These are phyloP conservation scores for Paraphoma chrysanthemicola DNA, from an alignment of 2,329 filamentous ascomycete genomes.

Conservation along the genomic window DNA sequence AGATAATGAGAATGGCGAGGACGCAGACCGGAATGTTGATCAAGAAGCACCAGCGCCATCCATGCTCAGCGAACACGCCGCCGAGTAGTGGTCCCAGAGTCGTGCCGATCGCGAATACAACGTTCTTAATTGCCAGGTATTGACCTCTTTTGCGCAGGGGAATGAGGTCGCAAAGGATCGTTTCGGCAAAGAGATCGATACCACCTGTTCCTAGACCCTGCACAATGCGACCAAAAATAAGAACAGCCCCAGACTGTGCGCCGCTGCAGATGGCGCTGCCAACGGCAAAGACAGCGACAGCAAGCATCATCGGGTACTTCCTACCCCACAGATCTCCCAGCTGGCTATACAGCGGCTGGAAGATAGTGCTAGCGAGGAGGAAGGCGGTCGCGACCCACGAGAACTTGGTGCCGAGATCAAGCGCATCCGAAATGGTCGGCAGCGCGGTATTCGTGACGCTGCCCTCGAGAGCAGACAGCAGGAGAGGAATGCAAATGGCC, in stretches of 20 bases:
- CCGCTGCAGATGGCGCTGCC: conserved; percentile 62
- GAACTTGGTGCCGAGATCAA: conserved; percentile 32
- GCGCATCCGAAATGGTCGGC: conserved; percentile 46
- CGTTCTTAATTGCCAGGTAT: conserved; percentile 43
- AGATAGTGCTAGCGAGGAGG: conserved; percentile 45
- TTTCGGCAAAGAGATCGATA: conserved; percentile 54
- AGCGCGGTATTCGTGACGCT: conserved; percentile 52
- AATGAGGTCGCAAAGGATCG: conserved; percentile 60
- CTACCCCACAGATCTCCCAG: conserved; percentile 62
- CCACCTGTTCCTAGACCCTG: conserved; percentile 62
- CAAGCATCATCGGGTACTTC: conserved; percentile 43
- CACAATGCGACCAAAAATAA: conserved; percentile 64
- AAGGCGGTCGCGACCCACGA: conserved; percentile 37
- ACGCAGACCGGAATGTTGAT: conserved; percentile 45
- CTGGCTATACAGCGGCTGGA: conserved; percentile 61
- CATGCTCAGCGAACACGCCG: conserved; percentile 38
- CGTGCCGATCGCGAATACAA: conserved; percentile 33
- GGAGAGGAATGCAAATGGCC: conserved; percentile 35
- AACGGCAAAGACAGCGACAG: conserved; percentile 57
- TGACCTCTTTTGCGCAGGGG: conserved; percentile 55
- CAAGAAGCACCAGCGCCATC: conserved; percentile 58
- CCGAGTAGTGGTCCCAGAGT: conserved; percentile 40
- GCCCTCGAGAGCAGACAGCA: conserved; percentile 47
- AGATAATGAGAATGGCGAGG: conserved; percentile 35
- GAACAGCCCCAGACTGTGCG: conserved; percentile 51